Percentiles rank a stretch among this genome's conserved stretches.
Evolutionary conservation across 2,329 filamentous ascomycete species (phyloP).

Genomic region (Fusarium austroafricanum): DNA sequence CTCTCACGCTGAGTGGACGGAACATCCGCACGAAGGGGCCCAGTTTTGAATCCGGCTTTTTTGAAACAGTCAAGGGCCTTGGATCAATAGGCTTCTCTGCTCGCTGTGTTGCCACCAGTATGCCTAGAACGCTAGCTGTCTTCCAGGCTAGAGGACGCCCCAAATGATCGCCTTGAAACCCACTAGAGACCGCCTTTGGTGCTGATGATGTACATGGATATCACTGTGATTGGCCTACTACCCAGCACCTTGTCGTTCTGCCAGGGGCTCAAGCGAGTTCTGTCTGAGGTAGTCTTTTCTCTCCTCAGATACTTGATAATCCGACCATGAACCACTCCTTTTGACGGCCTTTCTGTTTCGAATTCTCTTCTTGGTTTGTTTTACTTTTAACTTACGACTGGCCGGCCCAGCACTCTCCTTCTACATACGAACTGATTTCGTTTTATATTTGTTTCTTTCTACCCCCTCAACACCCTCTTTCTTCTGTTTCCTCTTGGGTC

Average conservation of each 20-base stretch:
- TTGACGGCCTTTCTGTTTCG: constrained; percentile 41
- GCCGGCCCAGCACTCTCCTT: constrained; percentile 40
- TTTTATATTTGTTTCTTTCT: constrained; percentile 31
- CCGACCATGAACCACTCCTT: constrained; percentile 37
- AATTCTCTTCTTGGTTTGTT: constrained; percentile 36
- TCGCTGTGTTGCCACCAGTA: constrained; percentile 28
- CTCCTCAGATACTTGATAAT: constrained; percentile 42
- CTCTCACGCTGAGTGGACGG: constrained; percentile 32
- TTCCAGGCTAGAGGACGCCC: constrained; percentile 30
- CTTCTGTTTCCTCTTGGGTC: constrained; percentile 32
- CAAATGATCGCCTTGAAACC: constrained; percentile 40
- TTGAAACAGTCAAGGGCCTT: constrained; percentile 33
- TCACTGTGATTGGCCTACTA: constrained; percentile 21
- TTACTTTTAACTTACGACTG: constrained; percentile 33
- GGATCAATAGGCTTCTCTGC: constrained; percentile 26
- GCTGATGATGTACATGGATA: constrained; percentile 24
- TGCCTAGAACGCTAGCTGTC: constrained; percentile 30
- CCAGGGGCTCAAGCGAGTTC: constrained; percentile 40
- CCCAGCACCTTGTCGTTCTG: constrained; percentile 9
- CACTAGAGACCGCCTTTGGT: constrained; percentile 33
- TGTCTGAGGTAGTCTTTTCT: constrained; percentile 36
- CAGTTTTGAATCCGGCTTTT: constrained; percentile 37
- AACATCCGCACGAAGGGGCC: constrained; percentile 19
- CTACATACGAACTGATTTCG: constrained; percentile 14
- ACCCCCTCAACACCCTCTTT: constrained; percentile 28